These are phyloP conservation scores for Tricholoma sp. DNA, from an alignment of 768 basidiomycete species.

Conservation along the genomic window DNA sequence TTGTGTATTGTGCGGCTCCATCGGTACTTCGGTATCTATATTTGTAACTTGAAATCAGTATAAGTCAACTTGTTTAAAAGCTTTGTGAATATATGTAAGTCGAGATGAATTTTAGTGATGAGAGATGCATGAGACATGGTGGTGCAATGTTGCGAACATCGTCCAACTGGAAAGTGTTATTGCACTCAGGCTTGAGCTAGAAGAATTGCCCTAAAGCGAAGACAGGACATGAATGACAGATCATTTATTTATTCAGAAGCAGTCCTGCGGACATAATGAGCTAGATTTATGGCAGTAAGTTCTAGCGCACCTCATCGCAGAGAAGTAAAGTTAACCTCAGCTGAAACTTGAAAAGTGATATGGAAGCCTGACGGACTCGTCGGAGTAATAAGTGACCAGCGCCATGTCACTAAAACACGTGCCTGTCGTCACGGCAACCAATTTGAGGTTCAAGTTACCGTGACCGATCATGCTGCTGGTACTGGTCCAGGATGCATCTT, in stretches of 20 bases:
- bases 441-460: too few relatives aligned
- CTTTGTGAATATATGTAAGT: too few relatives aligned
- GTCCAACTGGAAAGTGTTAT: background rate
- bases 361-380: too few relatives aligned
- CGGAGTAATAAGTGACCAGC: too few relatives aligned
- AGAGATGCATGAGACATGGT: background rate
- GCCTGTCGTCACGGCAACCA: too few relatives aligned
- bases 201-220: background rate
- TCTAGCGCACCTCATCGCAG: background rate
- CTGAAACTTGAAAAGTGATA: too few relatives aligned
- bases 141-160: background rate
- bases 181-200: background rate
- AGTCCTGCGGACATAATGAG: background rate
- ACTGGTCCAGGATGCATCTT: too few relatives aligned
- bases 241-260: background rate
- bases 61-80: too few relatives aligned
- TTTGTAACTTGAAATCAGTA: background rate
- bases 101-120: background rate
- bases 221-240: background rate
- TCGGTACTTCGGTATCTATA: background rate
- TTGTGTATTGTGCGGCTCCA: background rate
- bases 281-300: background rate
- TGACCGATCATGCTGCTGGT: too few relatives aligned
- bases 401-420: too few relatives aligned
- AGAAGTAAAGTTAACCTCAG: too few relatives aligned